These are phyloP conservation scores for Schizonepeta tenuifolia DNA, from an alignment of 257 asterid species.

Conservation along the genomic window DNA sequence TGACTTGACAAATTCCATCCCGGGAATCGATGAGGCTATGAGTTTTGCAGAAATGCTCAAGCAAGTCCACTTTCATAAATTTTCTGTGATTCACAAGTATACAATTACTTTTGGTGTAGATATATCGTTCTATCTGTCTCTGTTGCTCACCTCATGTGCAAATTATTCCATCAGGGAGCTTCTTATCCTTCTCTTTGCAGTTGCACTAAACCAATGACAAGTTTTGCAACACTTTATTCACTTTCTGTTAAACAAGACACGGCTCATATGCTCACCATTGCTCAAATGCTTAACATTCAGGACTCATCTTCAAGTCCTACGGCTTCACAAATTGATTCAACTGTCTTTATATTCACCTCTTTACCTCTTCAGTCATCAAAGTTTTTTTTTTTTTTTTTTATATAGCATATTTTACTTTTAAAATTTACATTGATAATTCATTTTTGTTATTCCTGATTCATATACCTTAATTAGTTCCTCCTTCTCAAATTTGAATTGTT, in stretches of 20 bases:
- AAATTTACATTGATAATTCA: neutral
- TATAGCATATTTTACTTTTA: neutral
- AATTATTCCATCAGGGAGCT: neutral
- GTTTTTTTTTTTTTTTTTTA: neutral
- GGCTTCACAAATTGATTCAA: neutral
- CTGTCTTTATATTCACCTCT: conserved; percentile 2
- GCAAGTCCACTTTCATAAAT: conserved; percentile 46
- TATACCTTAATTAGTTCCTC: neutral
- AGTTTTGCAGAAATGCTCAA: conserved; percentile 99
- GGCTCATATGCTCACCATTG: too few species aligned
- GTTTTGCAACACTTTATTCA: neutral
- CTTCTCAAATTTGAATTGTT: conserved; percentile 20
- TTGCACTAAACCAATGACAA: neutral
- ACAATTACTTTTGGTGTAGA: neutral
- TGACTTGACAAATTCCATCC: conserved; percentile 88
- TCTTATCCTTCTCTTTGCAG: conserved; percentile 22
- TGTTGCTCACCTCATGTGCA: neutral
- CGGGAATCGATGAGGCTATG: conserved; percentile 99
- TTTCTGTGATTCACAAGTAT: neutral
- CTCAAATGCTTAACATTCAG: neutral
- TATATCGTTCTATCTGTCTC: neutral
- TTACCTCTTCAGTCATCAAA: neutral
- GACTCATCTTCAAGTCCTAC: neutral
- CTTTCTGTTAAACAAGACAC: neutral
- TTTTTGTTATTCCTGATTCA: neutral